phyloP scores from a whole-genome alignment of 1,284 basidiomycete species.

The Filobasidium uniguttulatum region DNA sequence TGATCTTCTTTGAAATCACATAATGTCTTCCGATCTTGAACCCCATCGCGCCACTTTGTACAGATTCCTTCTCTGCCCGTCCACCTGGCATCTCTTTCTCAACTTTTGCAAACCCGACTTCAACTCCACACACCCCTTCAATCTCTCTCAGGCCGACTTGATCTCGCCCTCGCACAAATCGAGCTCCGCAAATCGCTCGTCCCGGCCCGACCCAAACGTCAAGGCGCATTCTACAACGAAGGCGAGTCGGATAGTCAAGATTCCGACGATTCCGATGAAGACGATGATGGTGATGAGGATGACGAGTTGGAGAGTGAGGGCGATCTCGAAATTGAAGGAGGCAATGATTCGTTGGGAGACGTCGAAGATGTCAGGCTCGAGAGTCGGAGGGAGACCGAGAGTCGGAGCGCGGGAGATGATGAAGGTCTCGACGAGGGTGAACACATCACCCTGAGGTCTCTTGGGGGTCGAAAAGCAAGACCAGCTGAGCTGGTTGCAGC shows the following conservation, averaged over 20 bases:
- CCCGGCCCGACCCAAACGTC: slow-evolving; percentile 8
- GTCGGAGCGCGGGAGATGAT: slow-evolving; percentile 2
- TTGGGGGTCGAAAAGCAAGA: slow-evolving; percentile 11
- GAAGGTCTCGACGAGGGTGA: slow-evolving; percentile 6
- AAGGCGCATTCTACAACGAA: slow-evolving; percentile 15
- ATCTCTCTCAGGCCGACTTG: slow-evolving; percentile 74
- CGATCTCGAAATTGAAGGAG: slow-evolving; percentile 6
- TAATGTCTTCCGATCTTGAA: slow-evolving; percentile 4
- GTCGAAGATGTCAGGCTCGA: slow-evolving; percentile 20
- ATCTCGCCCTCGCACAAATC: slow-evolving; percentile 86
- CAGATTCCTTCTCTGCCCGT: slow-evolving; percentile 30
- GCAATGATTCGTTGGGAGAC: slow-evolving; percentile 15
- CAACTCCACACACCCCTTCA: slow-evolving; percentile 72
- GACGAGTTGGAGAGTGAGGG: slow-evolving; percentile 14
- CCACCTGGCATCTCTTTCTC: slow-evolving; percentile 68
- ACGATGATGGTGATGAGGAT: slow-evolving; percentile 12
- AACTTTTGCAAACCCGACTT: slow-evolving; percentile 65
- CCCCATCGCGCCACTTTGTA: slow-evolving; percentile 5
- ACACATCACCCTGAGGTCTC: neutral
- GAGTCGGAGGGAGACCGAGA: slow-evolving; percentile 16
- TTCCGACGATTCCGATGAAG: slow-evolving; percentile 9
- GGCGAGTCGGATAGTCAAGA: slow-evolving; percentile 13
- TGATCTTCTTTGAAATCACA: neutral
- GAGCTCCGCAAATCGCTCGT: slow-evolving; percentile 46
- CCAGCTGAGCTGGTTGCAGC: neutral